Evolutionary conservation across 805 yeast genomes (phyloP).

Genomic region (Saccharomycopsis javanensis): DNA sequence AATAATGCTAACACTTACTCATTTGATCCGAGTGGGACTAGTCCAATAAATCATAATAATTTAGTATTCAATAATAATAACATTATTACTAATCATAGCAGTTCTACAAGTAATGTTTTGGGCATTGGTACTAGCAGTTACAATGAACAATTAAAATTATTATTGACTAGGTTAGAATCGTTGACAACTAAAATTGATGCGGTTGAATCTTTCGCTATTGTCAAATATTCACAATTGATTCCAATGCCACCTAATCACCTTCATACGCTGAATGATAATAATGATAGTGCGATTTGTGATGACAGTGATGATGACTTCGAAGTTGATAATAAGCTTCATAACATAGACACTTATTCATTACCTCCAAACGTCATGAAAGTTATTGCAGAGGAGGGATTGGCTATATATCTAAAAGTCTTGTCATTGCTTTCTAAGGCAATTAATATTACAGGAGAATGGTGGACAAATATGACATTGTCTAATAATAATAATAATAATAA

Average conservation of each 20-base stretch:
- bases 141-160: background rate
- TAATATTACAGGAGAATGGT: constrained; percentile 82
- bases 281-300: constrained; percentile 20
- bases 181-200: constrained; percentile 89
- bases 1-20: constrained; percentile 17
- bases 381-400: constrained; percentile 78
- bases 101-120: constrained; percentile 23
- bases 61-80: constrained; percentile 11
- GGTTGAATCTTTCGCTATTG: constrained; percentile 79
- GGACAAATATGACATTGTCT: constrained; percentile 38
- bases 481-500: constrained; percentile 27
- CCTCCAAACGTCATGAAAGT: constrained; percentile 49
- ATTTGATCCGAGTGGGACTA: background rate
- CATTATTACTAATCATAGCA: constrained; percentile 13
- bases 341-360: constrained; percentile 24
- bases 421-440: constrained; percentile 79
- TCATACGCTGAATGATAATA: constrained; percentile 9
- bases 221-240: constrained; percentile 74
- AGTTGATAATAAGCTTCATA: background rate
- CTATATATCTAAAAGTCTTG: constrained; percentile 73
- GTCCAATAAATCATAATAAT: background rate
- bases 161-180: constrained; percentile 41
- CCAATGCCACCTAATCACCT: constrained; percentile 47
- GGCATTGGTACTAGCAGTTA: constrained; percentile 23
- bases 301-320: constrained; percentile 22